Base-by-base conservation (phyloP, 2,329 filamentous ascomycete genomes). In the Alternaria gansuensis region DNA sequence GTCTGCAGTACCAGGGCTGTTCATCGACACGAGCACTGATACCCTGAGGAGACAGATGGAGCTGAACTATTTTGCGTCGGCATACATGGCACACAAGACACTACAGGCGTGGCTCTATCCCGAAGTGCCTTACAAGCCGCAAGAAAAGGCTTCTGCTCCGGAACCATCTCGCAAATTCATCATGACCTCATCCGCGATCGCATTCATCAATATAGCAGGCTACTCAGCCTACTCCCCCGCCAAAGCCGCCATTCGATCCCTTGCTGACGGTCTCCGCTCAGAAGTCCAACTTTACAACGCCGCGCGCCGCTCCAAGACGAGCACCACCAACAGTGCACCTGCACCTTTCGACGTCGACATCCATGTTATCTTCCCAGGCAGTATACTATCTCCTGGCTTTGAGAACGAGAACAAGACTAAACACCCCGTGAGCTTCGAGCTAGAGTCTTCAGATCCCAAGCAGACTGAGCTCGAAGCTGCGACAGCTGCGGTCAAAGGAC, bases 271-370 rank as follows among this genome's bases (percentile, higher is more conserved):
- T 0, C 82, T 99, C 49, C 87, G 87, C 23, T 91, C 94, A 73
- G 95, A 99, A 79, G 81, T 96, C 41, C 83, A 92, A 69, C 82
- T 97, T 51, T 99, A 98, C 81, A 93, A 93, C 43, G 89, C 85
- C 41, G 82, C 84, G 21, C 79, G 83, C 9, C 75, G 75, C 11
- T 74, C 69, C n/a, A 67, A 68, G 34, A 68, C 51, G 3, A 56
- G 51, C 13, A 46, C 50, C 6, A 65, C 66, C 0, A 59, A 55
- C 4, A 78, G 79, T 34, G 70, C 78, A 3, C 81, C 73, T 2
- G 82, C 83, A 0, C 77, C 89, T 52, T 86, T 89, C 41, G 85
- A 88, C 59, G 88, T 98, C 53, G 87, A 90, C 68, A 83, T 97
- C 21, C 92, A 96, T 71, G 85, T 92, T 40, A 87, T 98, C 11